Conservation (phyloP, 805 yeast genomes). For the Ogataea nakhonphanomensis region DNA sequence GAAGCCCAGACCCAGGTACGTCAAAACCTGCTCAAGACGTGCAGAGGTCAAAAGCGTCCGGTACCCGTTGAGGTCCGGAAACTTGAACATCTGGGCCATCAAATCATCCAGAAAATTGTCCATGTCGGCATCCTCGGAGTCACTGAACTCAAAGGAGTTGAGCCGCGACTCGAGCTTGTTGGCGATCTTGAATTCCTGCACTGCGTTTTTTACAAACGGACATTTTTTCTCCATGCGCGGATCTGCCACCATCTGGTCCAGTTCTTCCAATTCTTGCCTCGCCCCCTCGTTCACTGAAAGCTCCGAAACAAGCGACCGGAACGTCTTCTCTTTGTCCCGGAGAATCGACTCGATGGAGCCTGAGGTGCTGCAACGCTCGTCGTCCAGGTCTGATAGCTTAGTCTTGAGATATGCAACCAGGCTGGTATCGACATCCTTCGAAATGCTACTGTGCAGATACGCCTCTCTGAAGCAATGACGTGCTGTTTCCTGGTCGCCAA, state of each 20-base stretch:
- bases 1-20: conserved; percentile 7
- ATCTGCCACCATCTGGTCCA: conserved; percentile 5
- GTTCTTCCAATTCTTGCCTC: conserved; percentile 15
- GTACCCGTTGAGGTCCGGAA: conserved; percentile 13
- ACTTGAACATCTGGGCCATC: conserved; percentile 9
- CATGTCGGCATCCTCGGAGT: conserved; percentile 1
- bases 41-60: conserved; percentile 9
- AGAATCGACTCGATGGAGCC: conserved; percentile 16
- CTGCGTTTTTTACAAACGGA: conserved; percentile 5
- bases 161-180: conserved; percentile 5
- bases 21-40: conserved; percentile 12
- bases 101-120: conserved; percentile 8
- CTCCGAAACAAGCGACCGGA: conserved; percentile 16
- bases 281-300: conserved; percentile 13
- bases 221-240: conserved; percentile 3
- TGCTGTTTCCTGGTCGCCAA: conserved; percentile 13
- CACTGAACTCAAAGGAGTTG: conserved; percentile 8
- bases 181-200: conserved; percentile 6
- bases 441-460: conserved; percentile 14
- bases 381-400: conserved; percentile 10
- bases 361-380: conserved; percentile 8
- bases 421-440: conserved; percentile 8
- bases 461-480: conserved; percentile 19
- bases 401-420: conserved; percentile 11
- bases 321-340: conserved; percentile 14